Percentiles rank a stretch among this genome's conserved stretches.
phyloP scores from a whole-genome alignment of 441 rosid genomes.

The Viola pubescens region DNA sequence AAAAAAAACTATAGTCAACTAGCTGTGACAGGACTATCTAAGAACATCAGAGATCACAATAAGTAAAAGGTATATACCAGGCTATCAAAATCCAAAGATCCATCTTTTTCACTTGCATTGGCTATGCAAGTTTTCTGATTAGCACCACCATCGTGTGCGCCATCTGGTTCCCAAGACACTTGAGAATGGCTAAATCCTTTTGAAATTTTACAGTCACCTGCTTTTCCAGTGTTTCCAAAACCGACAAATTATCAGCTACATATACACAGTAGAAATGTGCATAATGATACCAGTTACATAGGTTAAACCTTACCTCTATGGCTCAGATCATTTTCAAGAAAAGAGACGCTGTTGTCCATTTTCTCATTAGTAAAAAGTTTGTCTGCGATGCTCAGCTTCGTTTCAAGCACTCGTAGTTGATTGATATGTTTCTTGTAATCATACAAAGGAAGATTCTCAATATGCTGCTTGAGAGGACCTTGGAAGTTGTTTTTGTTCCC shows the following conservation, averaged over 20 bases:
- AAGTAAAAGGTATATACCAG: slow-evolving; percentile 18
- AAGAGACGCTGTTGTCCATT: slow-evolving; percentile 13
- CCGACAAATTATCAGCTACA: slow-evolving; percentile 17
- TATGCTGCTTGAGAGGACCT: slow-evolving; percentile 29
- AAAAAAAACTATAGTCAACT: background rate
- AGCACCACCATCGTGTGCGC: background rate
- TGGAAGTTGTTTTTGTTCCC: slow-evolving; percentile 23
- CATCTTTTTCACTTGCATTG: slow-evolving; percentile 11
- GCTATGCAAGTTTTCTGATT: slow-evolving; percentile 9
- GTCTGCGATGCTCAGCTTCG: slow-evolving; percentile 10
- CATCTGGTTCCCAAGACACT: slow-evolving; percentile 17
- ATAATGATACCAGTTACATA: background rate
- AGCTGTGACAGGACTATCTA: background rate
- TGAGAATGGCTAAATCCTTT: slow-evolving; percentile 16
- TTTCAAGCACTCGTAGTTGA: slow-evolving; percentile 16
- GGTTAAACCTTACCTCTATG: slow-evolving; percentile 25
- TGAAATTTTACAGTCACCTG: background rate
- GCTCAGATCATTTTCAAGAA: slow-evolving; percentile 12
- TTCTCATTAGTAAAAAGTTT: slow-evolving; percentile 14
- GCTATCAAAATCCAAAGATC: slow-evolving; percentile 15
- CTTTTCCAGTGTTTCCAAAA: slow-evolving; percentile 15
- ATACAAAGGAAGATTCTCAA: slow-evolving; percentile 24
- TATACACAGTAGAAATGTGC: background rate
- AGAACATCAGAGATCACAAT: background rate
- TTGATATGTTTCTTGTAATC: slow-evolving; percentile 10